Percentiles rank a stretch among this genome's conserved stretches.
These are phyloP conservation scores for Candida manassasensis DNA, from an alignment of 805 yeast genomes.

Conservation along the genomic window DNA sequence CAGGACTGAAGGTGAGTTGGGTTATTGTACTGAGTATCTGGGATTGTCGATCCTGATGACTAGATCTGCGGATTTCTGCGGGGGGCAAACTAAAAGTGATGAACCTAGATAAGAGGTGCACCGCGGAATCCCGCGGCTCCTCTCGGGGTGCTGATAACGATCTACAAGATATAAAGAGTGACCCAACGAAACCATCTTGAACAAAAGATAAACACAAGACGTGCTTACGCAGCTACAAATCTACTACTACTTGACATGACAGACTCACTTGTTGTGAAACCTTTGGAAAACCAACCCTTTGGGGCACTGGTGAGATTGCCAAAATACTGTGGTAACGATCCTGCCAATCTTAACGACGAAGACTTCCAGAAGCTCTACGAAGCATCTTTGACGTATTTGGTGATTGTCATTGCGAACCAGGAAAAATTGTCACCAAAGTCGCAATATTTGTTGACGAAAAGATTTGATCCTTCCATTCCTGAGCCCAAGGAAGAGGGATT, in stretches of 20 bases:
- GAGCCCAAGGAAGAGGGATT: conserved; percentile 32
- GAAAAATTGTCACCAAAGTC: conserved; percentile 64
- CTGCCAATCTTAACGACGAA: conserved; percentile 56
- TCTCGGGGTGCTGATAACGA: neutral
- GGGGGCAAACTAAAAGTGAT: neutral
- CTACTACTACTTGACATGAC: too few relatives aligned
- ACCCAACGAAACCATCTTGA: too few relatives aligned
- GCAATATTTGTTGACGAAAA: conserved; percentile 69
- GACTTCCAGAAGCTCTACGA: conserved; percentile 60
- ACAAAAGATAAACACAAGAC: too few relatives aligned
- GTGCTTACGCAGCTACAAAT: too few relatives aligned
- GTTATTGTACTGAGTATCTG: too few relatives aligned
- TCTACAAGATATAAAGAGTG: neutral
- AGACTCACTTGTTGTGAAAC: conserved; percentile 31
- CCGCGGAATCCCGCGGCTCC: conserved; percentile 1
- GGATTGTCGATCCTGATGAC: neutral
- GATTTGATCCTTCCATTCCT: conserved; percentile 68
- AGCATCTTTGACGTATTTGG: conserved; percentile 66
- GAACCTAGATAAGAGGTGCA: neutral
- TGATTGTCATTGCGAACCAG: conserved; percentile 70
- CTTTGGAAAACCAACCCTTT: conserved; percentile 49
- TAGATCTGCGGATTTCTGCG: neutral
- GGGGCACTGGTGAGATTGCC: conserved; percentile 73
- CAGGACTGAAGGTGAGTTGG: too few relatives aligned
- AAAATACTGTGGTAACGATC: conserved; percentile 60